Evolutionary conservation across 768 basidiomycete species (phyloP), one percentile per base, ranked within the genome.

Genomic region (Sporobolomyces pararoseus): DNA sequence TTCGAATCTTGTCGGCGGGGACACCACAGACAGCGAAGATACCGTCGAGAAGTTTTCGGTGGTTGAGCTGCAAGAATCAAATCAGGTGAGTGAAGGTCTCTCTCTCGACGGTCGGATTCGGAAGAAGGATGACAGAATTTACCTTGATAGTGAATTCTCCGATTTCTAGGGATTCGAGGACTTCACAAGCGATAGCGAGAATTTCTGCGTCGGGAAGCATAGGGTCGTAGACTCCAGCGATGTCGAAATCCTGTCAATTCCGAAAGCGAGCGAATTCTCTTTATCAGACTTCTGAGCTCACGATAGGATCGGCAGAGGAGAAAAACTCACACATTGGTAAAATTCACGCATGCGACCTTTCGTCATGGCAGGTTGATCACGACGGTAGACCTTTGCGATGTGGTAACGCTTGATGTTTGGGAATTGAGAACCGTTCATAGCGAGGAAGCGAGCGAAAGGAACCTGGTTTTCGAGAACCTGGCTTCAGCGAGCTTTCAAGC

Each of bases 281-380:
- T 42, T 9, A 17, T 42, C 39, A 42, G 39, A 42, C 39, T 42
- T 17, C 17, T 42, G 9, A 9, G 39, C n/a, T n/a, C 1, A 39
- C 9, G n/a, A 10, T 27, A 23, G 7, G 25, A 60, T 14, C 19
- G 58, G 25, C 19, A 7, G 31, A 2, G 19, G 17, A 46, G 35
- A 42, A 42, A 6, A 3, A 82, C 86, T 74, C 74, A 93, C 91
- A 71, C 95, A 96, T 80, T 99, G 96, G 77, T 89, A 91, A 77
- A 99, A 99, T 82, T 99, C 96, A 68, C 96, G 86, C 94, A 99
- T 96, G 32, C 96, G 84, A 0, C 96, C 96, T 82, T 99, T 99
- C 34, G 88, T 89, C 88, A 98, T 93, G 65, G 94, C 94, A 0
- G 96, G 96, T 73, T 88, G 91, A 80, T 99, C 96, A 78, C 96